A percentile compares a stretch with the other conserved stretches of the same genome.
Conservation (phyloP, 2,329 filamentous ascomycete species). For the Apiospora koreana region DNA sequence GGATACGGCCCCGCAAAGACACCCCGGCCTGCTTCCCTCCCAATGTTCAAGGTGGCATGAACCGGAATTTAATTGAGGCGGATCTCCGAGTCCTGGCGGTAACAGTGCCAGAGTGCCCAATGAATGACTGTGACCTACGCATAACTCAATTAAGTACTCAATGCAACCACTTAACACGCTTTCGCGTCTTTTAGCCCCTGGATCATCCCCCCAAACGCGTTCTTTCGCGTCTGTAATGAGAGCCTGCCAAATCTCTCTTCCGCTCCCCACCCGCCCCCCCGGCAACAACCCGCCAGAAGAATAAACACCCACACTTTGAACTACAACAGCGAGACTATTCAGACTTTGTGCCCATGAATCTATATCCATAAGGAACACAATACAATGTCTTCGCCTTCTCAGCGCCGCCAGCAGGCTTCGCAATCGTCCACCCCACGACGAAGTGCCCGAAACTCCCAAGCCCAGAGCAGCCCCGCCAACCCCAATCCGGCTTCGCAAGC, state of each 20-base stretch:
- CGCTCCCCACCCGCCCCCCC: conserved; percentile 11
- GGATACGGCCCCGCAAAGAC: background rate
- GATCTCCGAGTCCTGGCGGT: background rate
- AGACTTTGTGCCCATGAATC: conserved; percentile 13
- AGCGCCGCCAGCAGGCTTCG: conserved; percentile 56
- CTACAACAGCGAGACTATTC: background rate
- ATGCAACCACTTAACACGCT: conserved; percentile 12
- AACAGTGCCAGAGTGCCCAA: background rate
- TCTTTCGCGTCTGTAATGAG: conserved; percentile 12
- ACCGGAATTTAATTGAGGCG: conserved; percentile 8
- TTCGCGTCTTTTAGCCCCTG: background rate
- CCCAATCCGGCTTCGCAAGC: conserved; percentile 27
- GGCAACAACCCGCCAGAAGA: background rate
- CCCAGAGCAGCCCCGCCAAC: conserved; percentile 48
- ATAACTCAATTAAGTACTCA: background rate
- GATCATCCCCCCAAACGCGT: conserved; percentile 18
- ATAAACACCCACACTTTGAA: background rate
- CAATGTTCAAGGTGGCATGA: background rate
- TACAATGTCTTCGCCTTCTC: conserved; percentile 64
- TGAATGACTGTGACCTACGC: no score
- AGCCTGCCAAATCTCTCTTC: conserved; percentile 16
- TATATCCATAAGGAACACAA: conserved; percentile 7
- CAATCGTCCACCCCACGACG: conserved; percentile 57
- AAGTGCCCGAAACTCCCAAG: conserved; percentile 54
- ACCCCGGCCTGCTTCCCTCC: background rate